Evolutionary conservation across 2,329 filamentous ascomycete species (phyloP).

Genomic region (Dactylella cylindrospora): DNA sequence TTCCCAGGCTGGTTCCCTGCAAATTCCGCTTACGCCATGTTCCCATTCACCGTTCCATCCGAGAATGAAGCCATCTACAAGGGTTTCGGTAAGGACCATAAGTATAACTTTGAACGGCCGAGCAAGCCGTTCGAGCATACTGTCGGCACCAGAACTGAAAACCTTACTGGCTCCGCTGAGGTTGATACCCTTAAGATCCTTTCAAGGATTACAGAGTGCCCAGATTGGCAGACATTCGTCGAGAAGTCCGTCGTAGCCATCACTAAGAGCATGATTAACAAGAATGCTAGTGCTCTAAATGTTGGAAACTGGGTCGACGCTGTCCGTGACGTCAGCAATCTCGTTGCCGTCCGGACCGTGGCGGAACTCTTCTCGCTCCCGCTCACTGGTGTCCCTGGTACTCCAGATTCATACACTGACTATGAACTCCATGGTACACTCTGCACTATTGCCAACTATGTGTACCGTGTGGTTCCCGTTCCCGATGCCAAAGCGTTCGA

Average conservation of each 20-base stretch:
- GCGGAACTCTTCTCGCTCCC: conserved; percentile 60
- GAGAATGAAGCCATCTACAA: conserved; percentile 53
- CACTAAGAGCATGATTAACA: conserved; percentile 62
- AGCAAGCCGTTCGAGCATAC: conserved; percentile 16
- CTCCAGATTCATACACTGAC: conserved; percentile 35
- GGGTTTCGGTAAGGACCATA: conserved; percentile 61
- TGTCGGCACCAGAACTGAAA: conserved; percentile 4
- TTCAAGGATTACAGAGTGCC: conserved; percentile 15
- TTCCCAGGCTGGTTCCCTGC: conserved; percentile 55
- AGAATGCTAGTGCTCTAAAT: conserved; percentile 66
- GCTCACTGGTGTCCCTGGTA: conserved; percentile 53
- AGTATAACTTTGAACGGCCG: conserved; percentile 66
- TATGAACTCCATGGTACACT: conserved; percentile 37
- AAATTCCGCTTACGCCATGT: conserved; percentile 56
- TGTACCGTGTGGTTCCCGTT: conserved; percentile 30
- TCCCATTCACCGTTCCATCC: conserved; percentile 56
- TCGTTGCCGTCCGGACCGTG: conserved; percentile 60
- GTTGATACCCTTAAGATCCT: conserved; percentile 9
- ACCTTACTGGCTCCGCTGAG: conserved; percentile 1
- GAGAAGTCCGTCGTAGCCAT: conserved; percentile 67
- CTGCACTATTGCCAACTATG: conserved; percentile 29
- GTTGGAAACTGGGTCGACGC: conserved; percentile 65
- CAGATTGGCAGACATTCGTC: conserved; percentile 61
- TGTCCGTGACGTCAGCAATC: conserved; percentile 61
- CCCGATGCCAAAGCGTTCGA: conserved; percentile 33